These are phyloP conservation scores for Mycena vulgaris DNA, from an alignment of 768 basidiomycete species.

Conservation along the genomic window DNA sequence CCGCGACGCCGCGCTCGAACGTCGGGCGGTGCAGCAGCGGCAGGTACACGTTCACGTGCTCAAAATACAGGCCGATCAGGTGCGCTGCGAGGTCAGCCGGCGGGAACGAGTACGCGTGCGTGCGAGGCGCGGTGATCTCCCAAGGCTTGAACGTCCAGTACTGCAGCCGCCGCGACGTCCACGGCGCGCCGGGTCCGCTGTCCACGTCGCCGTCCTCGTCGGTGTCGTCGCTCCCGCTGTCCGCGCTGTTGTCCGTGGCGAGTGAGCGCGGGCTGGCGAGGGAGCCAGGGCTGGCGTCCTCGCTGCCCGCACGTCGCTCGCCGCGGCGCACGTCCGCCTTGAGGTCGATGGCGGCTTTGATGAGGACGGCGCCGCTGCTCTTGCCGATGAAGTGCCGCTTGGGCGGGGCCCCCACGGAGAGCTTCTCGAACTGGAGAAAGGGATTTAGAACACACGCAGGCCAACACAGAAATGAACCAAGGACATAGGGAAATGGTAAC, in stretches of 20 bases:
- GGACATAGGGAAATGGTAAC: too few relatives aligned
- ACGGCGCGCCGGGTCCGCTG: neutral
- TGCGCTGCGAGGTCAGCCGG: constrained; percentile 62
- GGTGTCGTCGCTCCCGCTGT: neutral
- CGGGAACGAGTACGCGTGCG: constrained; percentile 60
- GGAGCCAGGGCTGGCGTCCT: neutral
- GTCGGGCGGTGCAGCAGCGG: constrained; percentile 84
- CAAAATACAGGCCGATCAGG: constrained; percentile 79
- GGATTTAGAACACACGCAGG: neutral
- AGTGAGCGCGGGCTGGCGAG: too few relatives aligned
- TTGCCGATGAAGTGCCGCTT: constrained; percentile 8
- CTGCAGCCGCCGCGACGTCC: constrained; percentile 1
- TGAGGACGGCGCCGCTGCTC: constrained; percentile 1
- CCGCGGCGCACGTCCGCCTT: constrained; percentile 13
- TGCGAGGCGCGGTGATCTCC: constrained; percentile 11
- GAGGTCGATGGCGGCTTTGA: constrained; percentile 16
- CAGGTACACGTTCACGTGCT: constrained; percentile 64
- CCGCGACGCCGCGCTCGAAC: constrained; percentile 67
- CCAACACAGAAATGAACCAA: too few relatives aligned
- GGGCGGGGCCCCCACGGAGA: neutral
- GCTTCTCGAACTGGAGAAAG: constrained; percentile 1
- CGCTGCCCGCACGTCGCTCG: constrained; percentile 31
- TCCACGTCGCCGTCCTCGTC: neutral
- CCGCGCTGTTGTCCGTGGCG: neutral
- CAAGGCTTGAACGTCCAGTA: constrained; percentile 18